Evolutionary conservation across 257 asterid species (phyloP).

Genomic region (Paulownia fortunei): DNA sequence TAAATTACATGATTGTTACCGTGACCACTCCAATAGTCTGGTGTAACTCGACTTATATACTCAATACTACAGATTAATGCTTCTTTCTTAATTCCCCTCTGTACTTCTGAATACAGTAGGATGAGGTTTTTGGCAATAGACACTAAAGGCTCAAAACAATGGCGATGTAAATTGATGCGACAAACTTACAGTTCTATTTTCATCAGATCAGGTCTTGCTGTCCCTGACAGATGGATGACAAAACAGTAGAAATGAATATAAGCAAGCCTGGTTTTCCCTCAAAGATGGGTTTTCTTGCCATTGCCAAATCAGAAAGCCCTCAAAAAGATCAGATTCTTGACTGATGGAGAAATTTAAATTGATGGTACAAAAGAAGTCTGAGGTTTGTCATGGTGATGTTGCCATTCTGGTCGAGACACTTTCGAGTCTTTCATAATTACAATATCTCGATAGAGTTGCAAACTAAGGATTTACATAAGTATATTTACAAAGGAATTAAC

Average conservation of each 20-base stretch:
- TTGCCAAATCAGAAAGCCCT: too few species aligned
- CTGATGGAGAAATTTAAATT: not conserved
- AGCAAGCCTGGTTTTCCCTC: too few species aligned
- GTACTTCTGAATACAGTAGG: not conserved
- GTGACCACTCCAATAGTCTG: not conserved
- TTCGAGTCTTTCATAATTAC: not conserved
- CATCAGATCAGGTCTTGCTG: too few species aligned
- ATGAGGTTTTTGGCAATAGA: not conserved
- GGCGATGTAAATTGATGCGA: too few species aligned
- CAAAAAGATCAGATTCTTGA: not conserved
- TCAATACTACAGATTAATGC: not conserved
- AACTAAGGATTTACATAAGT: not conserved
- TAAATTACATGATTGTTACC: not conserved
- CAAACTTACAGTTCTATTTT: too few species aligned
- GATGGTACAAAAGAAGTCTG: not conserved
- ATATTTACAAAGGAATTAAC: constrained; percentile 38
- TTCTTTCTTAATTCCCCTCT: not conserved
- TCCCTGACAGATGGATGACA: too few species aligned
- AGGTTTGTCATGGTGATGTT: not conserved
- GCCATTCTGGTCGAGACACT: constrained; percentile 16
- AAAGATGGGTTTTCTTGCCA: too few species aligned
- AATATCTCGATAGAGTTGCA: not conserved
- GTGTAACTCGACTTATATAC: not conserved
- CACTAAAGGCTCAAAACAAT: not conserved
- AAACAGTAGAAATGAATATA: too few species aligned